phyloP scores from a whole-genome alignment of 2,329 filamentous ascomycete genomes.

The Phoma herbarum region DNA sequence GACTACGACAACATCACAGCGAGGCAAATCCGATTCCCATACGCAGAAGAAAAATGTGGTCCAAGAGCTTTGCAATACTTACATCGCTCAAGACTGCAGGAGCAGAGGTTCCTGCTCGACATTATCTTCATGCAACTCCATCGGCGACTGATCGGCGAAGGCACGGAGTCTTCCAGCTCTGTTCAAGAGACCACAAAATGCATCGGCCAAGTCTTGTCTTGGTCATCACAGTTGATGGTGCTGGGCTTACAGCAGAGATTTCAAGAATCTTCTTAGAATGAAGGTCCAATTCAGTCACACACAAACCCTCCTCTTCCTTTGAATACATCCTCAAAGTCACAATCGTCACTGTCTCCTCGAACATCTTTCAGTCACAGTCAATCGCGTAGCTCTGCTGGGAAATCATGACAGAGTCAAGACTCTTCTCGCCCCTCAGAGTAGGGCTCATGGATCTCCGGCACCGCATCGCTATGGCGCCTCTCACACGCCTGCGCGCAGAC shows the following conservation, averaged over 20 bases:
- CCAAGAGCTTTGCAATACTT: neutral
- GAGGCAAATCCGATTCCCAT: neutral
- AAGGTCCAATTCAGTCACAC: neutral
- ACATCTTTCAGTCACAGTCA: neutral
- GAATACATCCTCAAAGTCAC: neutral
- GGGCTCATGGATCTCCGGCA: conserved; percentile 38
- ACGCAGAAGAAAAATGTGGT: neutral
- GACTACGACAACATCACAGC: neutral
- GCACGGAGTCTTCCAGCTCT: conserved; percentile 2
- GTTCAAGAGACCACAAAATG: neutral
- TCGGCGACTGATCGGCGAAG: conserved; percentile 20
- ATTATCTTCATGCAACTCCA: neutral
- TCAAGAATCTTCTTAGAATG: neutral
- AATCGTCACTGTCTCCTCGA: neutral
- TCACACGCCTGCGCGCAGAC: conserved; percentile 52
- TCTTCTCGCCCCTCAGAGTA: conserved; percentile 44
- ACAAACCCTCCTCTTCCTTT: neutral
- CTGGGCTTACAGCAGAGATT: neutral
- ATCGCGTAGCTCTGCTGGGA: neutral
- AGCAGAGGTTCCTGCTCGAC: neutral
- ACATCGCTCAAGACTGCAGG: neutral
- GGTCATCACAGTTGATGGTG: neutral
- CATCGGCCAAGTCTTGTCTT: conserved; percentile 7
- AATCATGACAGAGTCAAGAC: conserved; percentile 10
- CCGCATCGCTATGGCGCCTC: conserved; percentile 45